phyloP scores from a whole-genome alignment of 2,329 filamentous ascomycete genomes.

The Xylariales sp. region DNA sequence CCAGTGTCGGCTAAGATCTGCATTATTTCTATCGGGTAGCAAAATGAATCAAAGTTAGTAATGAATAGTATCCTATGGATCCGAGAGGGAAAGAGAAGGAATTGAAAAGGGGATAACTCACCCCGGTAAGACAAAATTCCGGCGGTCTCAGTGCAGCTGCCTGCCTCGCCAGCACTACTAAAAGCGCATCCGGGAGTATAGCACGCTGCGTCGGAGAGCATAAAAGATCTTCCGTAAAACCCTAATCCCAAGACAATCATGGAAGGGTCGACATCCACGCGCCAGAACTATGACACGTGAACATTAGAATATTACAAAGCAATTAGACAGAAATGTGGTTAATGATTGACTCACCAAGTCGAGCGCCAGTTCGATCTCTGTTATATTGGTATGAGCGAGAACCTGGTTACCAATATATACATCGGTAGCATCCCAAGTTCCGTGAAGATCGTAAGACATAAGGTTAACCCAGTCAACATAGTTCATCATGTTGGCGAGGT shows the following conservation, averaged over 20 bases:
- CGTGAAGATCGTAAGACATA: conserved; percentile 35
- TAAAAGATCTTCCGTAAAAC: conserved; percentile 37
- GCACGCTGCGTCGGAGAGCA: conserved; percentile 18
- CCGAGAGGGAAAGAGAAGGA: background rate
- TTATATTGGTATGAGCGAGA: conserved; percentile 40
- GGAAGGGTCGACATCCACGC: conserved; percentile 33
- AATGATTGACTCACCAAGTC: conserved; percentile 28
- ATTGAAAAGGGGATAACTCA: background rate
- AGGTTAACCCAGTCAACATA: conserved; percentile 30
- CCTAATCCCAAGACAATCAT: conserved; percentile 39
- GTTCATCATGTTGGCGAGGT: conserved; percentile 1
- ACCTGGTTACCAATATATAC: conserved; percentile 24
- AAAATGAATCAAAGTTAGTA: too few relatives aligned
- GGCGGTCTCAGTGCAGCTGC: conserved; percentile 16
- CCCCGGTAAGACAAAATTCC: conserved; percentile 18
- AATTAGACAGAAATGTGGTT: too few relatives aligned
- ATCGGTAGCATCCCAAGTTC: conserved; percentile 32
- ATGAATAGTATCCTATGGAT: too few relatives aligned
- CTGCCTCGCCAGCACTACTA: conserved; percentile 13
- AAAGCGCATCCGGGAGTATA: conserved; percentile 5
- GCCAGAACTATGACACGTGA: too few relatives aligned
- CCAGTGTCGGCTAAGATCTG: conserved; percentile 16
- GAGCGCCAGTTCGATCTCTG: conserved; percentile 37
- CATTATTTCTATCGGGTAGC: conserved; percentile 13
- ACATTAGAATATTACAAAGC: background rate